Evolutionary conservation across 805 yeast species (phyloP).

Genomic region (Peterozyma toletana): DNA sequence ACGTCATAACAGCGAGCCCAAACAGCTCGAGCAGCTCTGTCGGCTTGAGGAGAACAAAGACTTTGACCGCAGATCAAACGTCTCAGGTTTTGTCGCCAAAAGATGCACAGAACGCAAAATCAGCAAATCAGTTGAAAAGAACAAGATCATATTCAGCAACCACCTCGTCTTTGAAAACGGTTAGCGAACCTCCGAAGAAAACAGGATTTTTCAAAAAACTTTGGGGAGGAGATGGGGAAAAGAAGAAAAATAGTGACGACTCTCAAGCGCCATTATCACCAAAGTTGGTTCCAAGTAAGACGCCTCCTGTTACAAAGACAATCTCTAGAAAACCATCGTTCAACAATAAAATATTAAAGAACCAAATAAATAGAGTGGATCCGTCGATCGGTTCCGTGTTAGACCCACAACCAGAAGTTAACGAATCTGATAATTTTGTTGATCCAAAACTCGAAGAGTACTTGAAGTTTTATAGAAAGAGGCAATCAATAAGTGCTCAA

Average conservation of each 20-base stretch:
- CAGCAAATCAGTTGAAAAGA: not conserved
- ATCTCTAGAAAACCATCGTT: not conserved
- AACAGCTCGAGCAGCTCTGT: not conserved
- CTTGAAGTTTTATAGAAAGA: slow-evolving; percentile 29
- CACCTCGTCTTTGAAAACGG: slow-evolving; percentile 4
- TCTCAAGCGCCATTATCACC: not conserved
- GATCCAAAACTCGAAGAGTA: slow-evolving; percentile 44
- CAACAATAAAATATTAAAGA: not conserved
- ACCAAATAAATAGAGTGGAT: slow-evolving; percentile 9
- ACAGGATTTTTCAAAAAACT: slow-evolving; percentile 14
- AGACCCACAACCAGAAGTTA: not conserved
- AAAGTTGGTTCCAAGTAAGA: not conserved
- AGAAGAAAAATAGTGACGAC: not conserved
- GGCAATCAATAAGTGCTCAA: slow-evolving; percentile 8
- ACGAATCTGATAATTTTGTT: slow-evolving; percentile 10
- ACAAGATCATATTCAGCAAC: slow-evolving; percentile 1
- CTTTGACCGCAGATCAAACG: slow-evolving; percentile 2
- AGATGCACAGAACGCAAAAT: not conserved
- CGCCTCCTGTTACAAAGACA: not conserved
- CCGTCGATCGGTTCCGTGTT: slow-evolving; percentile 12
- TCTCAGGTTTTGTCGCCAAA: not conserved
- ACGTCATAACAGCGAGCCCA: not conserved
- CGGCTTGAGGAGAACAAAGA: slow-evolving; percentile 5
- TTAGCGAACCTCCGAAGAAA: slow-evolving; percentile 7
- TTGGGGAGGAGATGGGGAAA: not conserved